phyloP scores from a whole-genome alignment of 768 basidiomycete species.

The Rossbeevera mucosa region DNA sequence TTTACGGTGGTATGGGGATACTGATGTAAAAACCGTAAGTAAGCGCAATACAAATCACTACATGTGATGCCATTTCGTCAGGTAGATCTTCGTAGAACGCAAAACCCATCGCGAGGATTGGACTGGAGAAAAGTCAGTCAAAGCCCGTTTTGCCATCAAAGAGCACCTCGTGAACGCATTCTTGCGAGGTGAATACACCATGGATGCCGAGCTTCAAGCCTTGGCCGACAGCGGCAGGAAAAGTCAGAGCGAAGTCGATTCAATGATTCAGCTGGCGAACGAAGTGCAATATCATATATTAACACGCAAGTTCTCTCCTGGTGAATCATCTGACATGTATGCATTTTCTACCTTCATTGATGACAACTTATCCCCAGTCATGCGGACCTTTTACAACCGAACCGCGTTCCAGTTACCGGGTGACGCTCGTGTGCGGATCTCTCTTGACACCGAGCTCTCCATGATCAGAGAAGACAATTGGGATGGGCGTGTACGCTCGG shows the following conservation, averaged over 20 bases:
- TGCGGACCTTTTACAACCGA: conserved; percentile 97
- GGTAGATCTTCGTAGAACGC: conserved; percentile 79
- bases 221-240: conserved; percentile 90
- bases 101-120: conserved; percentile 97
- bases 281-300: conserved; percentile 92
- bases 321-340: conserved; percentile 37
- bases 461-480: conserved; percentile 96
- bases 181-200: conserved; percentile 82
- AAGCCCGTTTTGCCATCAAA: conserved; percentile 93
- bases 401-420: conserved; percentile 99
- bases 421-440: conserved; percentile 97
- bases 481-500: conserved; percentile 75
- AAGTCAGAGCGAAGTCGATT: conserved; percentile 83
- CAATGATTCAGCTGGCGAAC: conserved; percentile 93
- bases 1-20: conserved; percentile 95
- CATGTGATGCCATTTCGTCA: not conserved
- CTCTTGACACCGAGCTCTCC: conserved; percentile 93
- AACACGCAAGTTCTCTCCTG: conserved; percentile 76
- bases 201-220: conserved; percentile 89
- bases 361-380: conserved; percentile 45
- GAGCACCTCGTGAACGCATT: conserved; percentile 92
- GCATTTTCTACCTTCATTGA: not conserved
- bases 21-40: conserved; percentile 70
- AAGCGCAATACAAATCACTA: not conserved
- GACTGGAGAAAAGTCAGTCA: conserved; percentile 99